Percentiles rank a stretch among this genome's conserved stretches.
Conservation (phyloP, 306 rosid species). For the Hippophae rhamnoides region DNA sequence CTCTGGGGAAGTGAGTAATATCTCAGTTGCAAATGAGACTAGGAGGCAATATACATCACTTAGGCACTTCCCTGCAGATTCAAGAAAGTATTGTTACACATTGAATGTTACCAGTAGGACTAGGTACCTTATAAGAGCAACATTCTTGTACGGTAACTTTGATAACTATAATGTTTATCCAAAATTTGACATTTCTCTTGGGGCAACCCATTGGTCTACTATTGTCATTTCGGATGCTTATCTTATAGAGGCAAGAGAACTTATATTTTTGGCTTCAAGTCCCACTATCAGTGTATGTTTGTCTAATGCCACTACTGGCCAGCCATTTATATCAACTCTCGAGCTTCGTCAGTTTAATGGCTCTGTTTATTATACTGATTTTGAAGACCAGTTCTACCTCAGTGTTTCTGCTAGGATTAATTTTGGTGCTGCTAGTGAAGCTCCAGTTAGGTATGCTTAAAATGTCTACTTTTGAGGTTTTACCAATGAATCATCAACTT, state of each 20-base stretch:
- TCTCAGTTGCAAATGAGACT: conserved; percentile 60
- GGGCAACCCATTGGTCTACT: conserved; percentile 88
- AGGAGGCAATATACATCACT: conserved; percentile 62
- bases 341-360: conserved; percentile 97
- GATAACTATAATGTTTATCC: conserved; percentile 85
- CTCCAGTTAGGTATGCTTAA: conserved; percentile 54
- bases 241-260: conserved; percentile 53
- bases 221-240: conserved; percentile 81
- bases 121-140: conserved; percentile 71
- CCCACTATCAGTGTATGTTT: conserved; percentile 71
- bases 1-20: conserved; percentile 47
- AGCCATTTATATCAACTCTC: conserved; percentile 88
- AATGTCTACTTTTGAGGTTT: conserved; percentile 9
- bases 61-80: conserved; percentile 80
- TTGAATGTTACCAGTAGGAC: conserved; percentile 75
- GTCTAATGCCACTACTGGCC: conserved; percentile 97
- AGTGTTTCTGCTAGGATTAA: conserved; percentile 96
- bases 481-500: background rate
- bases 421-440: conserved; percentile 77
- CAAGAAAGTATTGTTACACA: conserved; percentile 78
- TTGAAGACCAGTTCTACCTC: conserved; percentile 63
- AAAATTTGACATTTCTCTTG: conserved; percentile 76
- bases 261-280: conserved; percentile 75
- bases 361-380: conserved; percentile 55
- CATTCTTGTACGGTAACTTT: conserved; percentile 92